A percentile compares a stretch with the other conserved stretches of the same genome.
These are phyloP conservation scores for Hippophae gyantsensis DNA, from an alignment of 306 rosid genomes.

Conservation along the genomic window DNA sequence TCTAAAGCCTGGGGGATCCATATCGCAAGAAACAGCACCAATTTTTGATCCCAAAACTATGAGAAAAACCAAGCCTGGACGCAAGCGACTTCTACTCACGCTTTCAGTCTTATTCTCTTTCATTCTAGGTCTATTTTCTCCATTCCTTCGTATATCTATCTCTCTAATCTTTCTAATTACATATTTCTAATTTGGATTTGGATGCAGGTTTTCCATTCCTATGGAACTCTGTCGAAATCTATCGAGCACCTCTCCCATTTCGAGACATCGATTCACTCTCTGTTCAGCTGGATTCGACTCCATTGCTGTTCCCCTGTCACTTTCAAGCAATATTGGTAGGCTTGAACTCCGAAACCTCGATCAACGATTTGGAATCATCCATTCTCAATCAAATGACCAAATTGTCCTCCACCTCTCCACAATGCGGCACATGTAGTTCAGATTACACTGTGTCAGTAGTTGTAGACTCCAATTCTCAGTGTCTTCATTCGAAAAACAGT, in stretches of 20 bases:
- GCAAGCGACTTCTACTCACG: constrained; percentile 61
- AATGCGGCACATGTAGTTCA: constrained; percentile 46
- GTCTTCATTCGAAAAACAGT: constrained; percentile 16
- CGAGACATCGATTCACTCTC: constrained; percentile 57
- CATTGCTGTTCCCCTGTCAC: constrained; percentile 58
- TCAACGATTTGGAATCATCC: constrained; percentile 26
- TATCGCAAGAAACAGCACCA: constrained; percentile 3
- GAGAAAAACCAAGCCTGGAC: constrained; percentile 70
- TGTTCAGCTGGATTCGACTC: constrained; percentile 44
- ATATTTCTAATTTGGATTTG: background rate
- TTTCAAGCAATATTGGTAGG: constrained; percentile 62
- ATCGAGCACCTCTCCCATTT: constrained; percentile 82
- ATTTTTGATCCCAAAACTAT: constrained; percentile 44
- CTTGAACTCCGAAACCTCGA: constrained; percentile 32
- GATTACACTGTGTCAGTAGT: constrained; percentile 36
- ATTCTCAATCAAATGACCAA: constrained; percentile 34
- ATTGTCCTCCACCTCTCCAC: constrained; percentile 26
- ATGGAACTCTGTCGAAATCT: constrained; percentile 85
- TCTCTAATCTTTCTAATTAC: background rate
- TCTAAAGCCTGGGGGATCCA: constrained; percentile 9
- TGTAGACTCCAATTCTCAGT: constrained; percentile 26
- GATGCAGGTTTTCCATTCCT: constrained; percentile 57
- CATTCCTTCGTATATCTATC: constrained; percentile 4
- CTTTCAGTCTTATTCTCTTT: constrained; percentile 68
- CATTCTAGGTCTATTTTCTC: constrained; percentile 41